Evolutionary conservation across 805 yeast species (phyloP).

Genomic region (Candida ortonii): DNA sequence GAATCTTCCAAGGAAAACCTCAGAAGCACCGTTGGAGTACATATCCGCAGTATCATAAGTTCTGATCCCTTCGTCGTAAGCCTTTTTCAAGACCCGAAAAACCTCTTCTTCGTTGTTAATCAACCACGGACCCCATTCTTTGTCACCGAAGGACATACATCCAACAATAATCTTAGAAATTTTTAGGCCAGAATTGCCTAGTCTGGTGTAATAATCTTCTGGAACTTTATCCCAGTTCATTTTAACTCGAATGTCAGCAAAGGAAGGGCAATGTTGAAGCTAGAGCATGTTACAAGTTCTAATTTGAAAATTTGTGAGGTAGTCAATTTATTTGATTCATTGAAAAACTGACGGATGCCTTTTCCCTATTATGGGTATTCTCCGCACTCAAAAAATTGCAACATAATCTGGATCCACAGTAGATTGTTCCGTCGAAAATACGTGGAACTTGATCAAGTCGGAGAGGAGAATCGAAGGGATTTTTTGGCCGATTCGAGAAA

Average conservation of each 20-base stretch:
- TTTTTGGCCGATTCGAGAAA: too few relatives aligned
- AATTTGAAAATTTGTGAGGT: too few relatives aligned
- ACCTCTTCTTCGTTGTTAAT: slow-evolving; percentile 46
- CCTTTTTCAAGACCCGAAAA: slow-evolving; percentile 42
- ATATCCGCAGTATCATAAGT: slow-evolving; percentile 52
- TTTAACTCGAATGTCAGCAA: background rate
- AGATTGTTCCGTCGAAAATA: too few relatives aligned
- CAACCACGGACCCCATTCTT: slow-evolving; percentile 43
- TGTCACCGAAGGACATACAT: slow-evolving; percentile 52
- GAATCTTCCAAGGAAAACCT: slow-evolving; percentile 51
- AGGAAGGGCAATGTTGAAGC: slow-evolving; percentile 1
- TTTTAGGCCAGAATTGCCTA: slow-evolving; percentile 28
- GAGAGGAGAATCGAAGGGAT: too few relatives aligned
- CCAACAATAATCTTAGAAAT: slow-evolving; percentile 51
- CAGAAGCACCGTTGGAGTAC: slow-evolving; percentile 50
- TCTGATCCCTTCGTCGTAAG: slow-evolving; percentile 46
- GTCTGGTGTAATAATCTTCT: slow-evolving; percentile 8
- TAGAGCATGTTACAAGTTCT: too few relatives aligned
- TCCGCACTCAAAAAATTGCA: too few relatives aligned
- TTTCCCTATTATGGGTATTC: too few relatives aligned
- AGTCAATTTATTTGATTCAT: too few relatives aligned
- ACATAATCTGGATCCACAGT: too few relatives aligned
- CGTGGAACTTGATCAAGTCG: too few relatives aligned
- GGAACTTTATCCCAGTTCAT: slow-evolving; percentile 16
- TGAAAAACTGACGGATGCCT: too few relatives aligned